Evolutionary conservation across 2,329 filamentous ascomycete genomes (phyloP), one percentile per base, ranked within the genome.

Genomic region (Aphanoascus verrucosus): DNA sequence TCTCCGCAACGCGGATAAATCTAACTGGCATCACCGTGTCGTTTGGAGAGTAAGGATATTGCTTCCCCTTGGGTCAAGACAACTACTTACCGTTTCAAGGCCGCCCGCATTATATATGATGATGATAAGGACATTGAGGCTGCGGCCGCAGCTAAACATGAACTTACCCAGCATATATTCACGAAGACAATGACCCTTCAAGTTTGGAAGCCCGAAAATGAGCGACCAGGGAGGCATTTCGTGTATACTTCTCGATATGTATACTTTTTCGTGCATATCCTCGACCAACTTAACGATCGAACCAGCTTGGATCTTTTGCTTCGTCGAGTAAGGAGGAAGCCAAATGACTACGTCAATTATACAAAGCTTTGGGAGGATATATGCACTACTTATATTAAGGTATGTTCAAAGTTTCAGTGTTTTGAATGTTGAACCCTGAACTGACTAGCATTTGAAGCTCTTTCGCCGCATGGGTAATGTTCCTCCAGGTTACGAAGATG

Each of bases 111-210:
- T 40, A 70, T 84, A 5, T 85, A 80, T 59, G 76, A 83, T 54
- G 77, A 78, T 40, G 65, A 70, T 1, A 72, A 73, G 46, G 73
- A 75, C 49, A 68, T 76, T n/a, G 62, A 74, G 59, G 74, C 77
- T 9, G 77, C 77, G 4, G 67, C 77, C 12, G 80, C 78, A 32
- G 84, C 86, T 19, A 90, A 89, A 60, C 80, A 84, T 63, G 86
- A 91, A 52, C 80, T 94, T 12, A 90, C 88, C 48, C 78, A 81
- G 51, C 85, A 94, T 41, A 84, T 95, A 52, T 91, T 95, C 60
- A 94, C 90, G 38, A 95, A 95, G 71, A 94, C 88, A 0, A 94
- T 94, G 84, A 84, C 86, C 1, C 83, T 95, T 67, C 91, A 94
- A 64, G 88, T 96, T 3, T 96, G 90, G 90, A 91, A 90, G 61